A percentile compares a stretch with the other conserved stretches of the same genome.
Conservation (phyloP, 768 basidiomycete genomes). For the Mycena chlorophos region DNA sequence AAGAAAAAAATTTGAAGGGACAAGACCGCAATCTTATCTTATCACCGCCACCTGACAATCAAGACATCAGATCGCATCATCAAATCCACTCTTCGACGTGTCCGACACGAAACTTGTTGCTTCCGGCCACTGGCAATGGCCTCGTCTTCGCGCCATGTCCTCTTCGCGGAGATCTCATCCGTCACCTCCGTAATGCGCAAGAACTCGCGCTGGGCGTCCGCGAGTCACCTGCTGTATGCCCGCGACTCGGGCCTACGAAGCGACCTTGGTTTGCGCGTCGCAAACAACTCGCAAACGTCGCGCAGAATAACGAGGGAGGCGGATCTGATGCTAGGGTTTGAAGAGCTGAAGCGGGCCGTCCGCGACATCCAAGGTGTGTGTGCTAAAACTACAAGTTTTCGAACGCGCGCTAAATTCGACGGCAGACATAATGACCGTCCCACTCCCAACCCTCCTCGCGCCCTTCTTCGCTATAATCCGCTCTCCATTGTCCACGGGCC, state of each 20-base stretch:
- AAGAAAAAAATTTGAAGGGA: no score
- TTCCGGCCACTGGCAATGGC: no score
- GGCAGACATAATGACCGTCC: slow-evolving; percentile 59
- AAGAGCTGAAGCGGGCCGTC: slow-evolving; percentile 76
- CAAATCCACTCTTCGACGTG: no score
- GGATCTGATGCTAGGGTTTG: slow-evolving; percentile 88
- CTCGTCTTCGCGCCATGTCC: slow-evolving; percentile 68
- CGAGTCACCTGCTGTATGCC: slow-evolving; percentile 58
- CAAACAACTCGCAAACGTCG: slow-evolving; percentile 44
- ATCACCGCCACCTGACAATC: no score
- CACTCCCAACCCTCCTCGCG: slow-evolving; percentile 64
- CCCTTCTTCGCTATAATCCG: slow-evolving; percentile 94
- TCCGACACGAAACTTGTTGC: no score
- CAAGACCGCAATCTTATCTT: no score
- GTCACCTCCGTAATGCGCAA: slow-evolving; percentile 96
- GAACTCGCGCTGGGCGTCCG: slow-evolving; percentile 94
- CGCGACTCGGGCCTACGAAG: slow-evolving; percentile 70
- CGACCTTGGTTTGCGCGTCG: slow-evolving; percentile 71
- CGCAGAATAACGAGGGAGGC: slow-evolving; percentile 66
- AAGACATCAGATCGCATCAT: no score
- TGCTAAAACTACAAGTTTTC: slow-evolving; percentile 9
- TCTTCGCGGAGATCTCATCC: slow-evolving; percentile 87
- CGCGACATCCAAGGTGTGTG: slow-evolving; percentile 64
- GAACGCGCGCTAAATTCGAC: slow-evolving; percentile 12
- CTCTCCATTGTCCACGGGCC: slow-evolving; percentile 92